Evolutionary conservation across 2,329 filamentous ascomycete genomes (phyloP).

Genomic region (Drechslerella coelobrocha): DNA sequence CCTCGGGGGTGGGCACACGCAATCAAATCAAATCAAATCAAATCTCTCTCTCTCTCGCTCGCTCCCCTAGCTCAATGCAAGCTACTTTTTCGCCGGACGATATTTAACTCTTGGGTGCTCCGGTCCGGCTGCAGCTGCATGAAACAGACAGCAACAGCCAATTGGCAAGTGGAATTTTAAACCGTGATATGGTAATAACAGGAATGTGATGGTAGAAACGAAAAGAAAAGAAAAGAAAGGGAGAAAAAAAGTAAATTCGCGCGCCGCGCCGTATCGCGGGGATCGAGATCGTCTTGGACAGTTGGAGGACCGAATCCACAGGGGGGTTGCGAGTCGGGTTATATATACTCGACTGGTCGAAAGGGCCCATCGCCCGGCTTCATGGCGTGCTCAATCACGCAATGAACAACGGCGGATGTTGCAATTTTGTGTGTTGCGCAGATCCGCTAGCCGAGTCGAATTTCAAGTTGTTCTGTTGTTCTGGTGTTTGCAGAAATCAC

Average conservation of each 20-base stretch:
- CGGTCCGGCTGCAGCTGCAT: constrained; percentile 2
- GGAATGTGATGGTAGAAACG: no score
- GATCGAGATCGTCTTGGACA: not conserved
- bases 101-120: no score
- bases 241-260: not conserved
- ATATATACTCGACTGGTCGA: constrained; percentile 14
- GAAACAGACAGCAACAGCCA: not conserved
- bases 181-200: no score
- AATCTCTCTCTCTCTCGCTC: no score
- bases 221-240: not conserved
- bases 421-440: constrained; percentile 11
- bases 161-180: no score
- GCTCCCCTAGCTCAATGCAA: no score
- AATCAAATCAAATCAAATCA: not conserved
- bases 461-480: constrained; percentile 9
- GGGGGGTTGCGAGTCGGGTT: constrained; percentile 1
- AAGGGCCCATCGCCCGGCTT: not conserved
- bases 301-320: constrained; percentile 5
- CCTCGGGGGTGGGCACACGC: not conserved
- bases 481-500: constrained; percentile 19
- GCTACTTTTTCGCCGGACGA: no score
- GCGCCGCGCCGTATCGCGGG: not conserved
- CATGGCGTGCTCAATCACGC: constrained; percentile 43
- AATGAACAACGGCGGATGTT: constrained; percentile 6
- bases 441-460: not conserved